A percentile compares a stretch with the other conserved stretches of the same genome.
Evolutionary conservation across 768 basidiomycete species (phyloP).

Genomic region (Sarcodon sp.): DNA sequence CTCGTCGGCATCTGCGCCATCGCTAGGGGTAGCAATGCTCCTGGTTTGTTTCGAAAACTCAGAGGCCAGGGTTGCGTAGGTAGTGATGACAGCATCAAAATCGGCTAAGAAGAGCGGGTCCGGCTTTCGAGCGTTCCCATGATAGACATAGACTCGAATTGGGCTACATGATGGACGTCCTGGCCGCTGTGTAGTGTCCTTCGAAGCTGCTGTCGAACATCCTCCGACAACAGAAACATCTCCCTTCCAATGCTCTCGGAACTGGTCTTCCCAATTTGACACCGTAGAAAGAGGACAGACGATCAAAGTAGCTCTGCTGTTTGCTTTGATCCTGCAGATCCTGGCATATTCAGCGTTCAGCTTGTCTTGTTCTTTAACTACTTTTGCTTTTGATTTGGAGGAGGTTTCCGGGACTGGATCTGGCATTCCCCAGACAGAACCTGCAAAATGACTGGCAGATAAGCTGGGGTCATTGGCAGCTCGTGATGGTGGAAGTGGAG

Average conservation of each 20-base stretch:
- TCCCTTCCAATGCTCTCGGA: conserved; percentile 93
- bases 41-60: conserved; percentile 86
- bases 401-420: conserved; percentile 11
- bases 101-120: conserved; percentile 83
- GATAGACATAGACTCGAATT: conserved; percentile 89
- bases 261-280: conserved; percentile 98
- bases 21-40: conserved; percentile 30
- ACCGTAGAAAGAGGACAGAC: conserved; percentile 95
- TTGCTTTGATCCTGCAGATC: conserved; percentile 64
- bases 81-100: conserved; percentile 96
- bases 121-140: conserved; percentile 78
- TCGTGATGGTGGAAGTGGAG: conserved; percentile 23
- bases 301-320: conserved; percentile 87
- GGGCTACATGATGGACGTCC: conserved; percentile 17
- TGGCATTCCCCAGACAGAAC: conserved; percentile 83
- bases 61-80: conserved; percentile 88
- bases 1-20: conserved; percentile 50
- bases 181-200: background rate
- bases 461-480: conserved; percentile 18
- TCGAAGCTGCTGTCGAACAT: conserved; percentile 29
- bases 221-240: conserved; percentile 73
- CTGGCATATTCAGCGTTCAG: conserved; percentile 58
- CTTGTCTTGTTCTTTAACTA: conserved; percentile 55
- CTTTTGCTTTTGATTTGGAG: conserved; percentile 53
- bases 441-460: conserved; percentile 50